These are phyloP conservation scores for Plasmopara muralis DNA, from an alignment of 352 stramenopile genomes.

Conservation along the genomic window DNA sequence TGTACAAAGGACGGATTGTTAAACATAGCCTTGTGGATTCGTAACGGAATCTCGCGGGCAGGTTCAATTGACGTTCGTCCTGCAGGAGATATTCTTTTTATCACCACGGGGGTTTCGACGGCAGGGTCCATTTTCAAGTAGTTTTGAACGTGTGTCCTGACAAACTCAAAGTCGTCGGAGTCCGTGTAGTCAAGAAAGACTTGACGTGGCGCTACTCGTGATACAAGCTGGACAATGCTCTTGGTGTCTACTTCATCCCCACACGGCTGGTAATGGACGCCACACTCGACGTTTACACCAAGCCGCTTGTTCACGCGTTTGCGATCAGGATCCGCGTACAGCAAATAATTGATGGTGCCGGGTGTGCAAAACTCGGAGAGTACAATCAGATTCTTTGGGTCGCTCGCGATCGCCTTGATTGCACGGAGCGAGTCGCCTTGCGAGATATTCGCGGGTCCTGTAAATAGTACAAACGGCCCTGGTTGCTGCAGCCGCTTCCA, in stretches of 20 bases:
- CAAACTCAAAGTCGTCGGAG: slow-evolving; percentile 54
- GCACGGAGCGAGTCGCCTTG: slow-evolving; percentile 64
- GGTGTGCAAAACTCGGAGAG: slow-evolving; percentile 78
- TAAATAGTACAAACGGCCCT: slow-evolving; percentile 74
- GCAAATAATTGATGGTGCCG: slow-evolving; percentile 73
- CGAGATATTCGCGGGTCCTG: slow-evolving; percentile 63
- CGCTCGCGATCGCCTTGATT: slow-evolving; percentile 49
- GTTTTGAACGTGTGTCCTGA: slow-evolving; percentile 52
- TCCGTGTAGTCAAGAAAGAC: slow-evolving; percentile 61
- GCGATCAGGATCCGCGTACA: slow-evolving; percentile 72
- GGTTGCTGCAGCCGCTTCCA: slow-evolving; percentile 61
- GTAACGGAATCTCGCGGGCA: slow-evolving; percentile 51
- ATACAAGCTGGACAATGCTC: slow-evolving; percentile 73
- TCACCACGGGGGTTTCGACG: slow-evolving; percentile 12
- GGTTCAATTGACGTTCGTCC: slow-evolving; percentile 36
- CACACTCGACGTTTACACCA: slow-evolving; percentile 58
- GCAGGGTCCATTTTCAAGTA: slow-evolving; percentile 41
- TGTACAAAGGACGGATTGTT: slow-evolving; percentile 71
- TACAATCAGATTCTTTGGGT: slow-evolving; percentile 80
- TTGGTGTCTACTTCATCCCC: slow-evolving; percentile 80
- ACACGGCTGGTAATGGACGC: slow-evolving; percentile 80
- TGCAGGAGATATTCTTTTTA: slow-evolving; percentile 28
- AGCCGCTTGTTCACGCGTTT: slow-evolving; percentile 66
- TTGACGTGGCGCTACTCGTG: slow-evolving; percentile 47
- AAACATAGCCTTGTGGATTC: slow-evolving; percentile 83